phyloP scores from a whole-genome alignment of 805 yeast species.

The Yarrowia keelungensis region DNA sequence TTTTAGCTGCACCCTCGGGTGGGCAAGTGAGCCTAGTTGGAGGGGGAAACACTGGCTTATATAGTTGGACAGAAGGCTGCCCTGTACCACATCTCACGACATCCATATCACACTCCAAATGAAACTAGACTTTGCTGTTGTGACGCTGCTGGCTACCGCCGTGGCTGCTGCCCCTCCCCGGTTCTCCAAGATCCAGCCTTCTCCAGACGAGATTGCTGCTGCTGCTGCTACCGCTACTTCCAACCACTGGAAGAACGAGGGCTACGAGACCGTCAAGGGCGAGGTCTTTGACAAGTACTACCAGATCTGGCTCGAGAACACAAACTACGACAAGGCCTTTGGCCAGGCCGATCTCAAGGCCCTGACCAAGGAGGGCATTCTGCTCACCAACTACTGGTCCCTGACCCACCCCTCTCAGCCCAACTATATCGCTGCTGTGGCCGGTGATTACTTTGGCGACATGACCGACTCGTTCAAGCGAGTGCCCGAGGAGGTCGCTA shows the following conservation, averaged over 20 bases:
- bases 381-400: constrained; percentile 60
- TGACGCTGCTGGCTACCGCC: constrained; percentile 6
- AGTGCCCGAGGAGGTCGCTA: constrained; percentile 57
- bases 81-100: too few species aligned
- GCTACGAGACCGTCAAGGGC: constrained; percentile 51
- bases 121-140: constrained; percentile 18
- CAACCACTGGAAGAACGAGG: constrained; percentile 46
- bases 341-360: constrained; percentile 55
- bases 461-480: constrained; percentile 56
- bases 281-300: constrained; percentile 53
- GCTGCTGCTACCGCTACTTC: constrained; percentile 51
- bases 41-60: too few species aligned
- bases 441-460: constrained; percentile 61
- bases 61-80: too few species aligned
- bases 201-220: constrained; percentile 46
- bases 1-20: constrained; percentile 8
- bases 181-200: constrained; percentile 45
- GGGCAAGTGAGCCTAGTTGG: constrained; percentile 18
- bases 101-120: background rate
- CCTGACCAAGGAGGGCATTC: constrained; percentile 56
- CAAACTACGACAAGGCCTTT: constrained; percentile 59
- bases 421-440: constrained; percentile 59
- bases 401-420: constrained; percentile 63
- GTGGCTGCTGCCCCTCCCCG: constrained; percentile 7
- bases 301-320: constrained; percentile 60